Conservation (phyloP, 2,329 filamentous ascomycete genomes). For the Fusarium zealandicum region DNA sequence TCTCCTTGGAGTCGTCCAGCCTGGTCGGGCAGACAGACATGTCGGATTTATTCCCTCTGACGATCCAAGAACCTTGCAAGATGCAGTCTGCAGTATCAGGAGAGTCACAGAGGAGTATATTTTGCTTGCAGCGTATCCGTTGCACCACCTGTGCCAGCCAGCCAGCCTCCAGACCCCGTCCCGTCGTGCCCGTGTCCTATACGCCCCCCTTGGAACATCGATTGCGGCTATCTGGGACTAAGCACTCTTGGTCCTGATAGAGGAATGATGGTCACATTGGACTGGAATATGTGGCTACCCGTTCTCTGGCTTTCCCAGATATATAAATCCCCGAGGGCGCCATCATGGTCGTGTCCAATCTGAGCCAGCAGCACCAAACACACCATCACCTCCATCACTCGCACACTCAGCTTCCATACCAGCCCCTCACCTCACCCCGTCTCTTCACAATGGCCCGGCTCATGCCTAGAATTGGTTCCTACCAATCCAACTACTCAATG, state of each 20-base stretch:
- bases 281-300: background rate
- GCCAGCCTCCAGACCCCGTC: background rate
- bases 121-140: conserved; percentile 11
- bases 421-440: no score
- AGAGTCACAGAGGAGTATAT: conserved; percentile 6
- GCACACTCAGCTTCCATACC: background rate
- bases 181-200: conserved; percentile 2
- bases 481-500: conserved; percentile 22
- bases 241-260: conserved; percentile 8
- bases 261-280: conserved; percentile 13
- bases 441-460: conserved; percentile 21
- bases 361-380: conserved; percentile 6
- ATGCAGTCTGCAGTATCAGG: conserved; percentile 9
- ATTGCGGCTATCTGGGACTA: conserved; percentile 25
- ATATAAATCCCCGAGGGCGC: conserved; percentile 22
- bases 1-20: background rate
- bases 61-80: conserved; percentile 17
- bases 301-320: conserved; percentile 9
- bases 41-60: conserved; percentile 5
- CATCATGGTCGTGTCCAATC: conserved; percentile 5
- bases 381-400: background rate
- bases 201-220: conserved; percentile 1
- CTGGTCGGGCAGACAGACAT: conserved; percentile 25
- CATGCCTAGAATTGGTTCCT: conserved; percentile 5
- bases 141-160: conserved; percentile 19